Percentiles rank a stretch among this genome's conserved stretches.
These are phyloP conservation scores for Bipolaris zeicola DNA, from an alignment of 2,329 filamentous ascomycete species.

Conservation along the genomic window DNA sequence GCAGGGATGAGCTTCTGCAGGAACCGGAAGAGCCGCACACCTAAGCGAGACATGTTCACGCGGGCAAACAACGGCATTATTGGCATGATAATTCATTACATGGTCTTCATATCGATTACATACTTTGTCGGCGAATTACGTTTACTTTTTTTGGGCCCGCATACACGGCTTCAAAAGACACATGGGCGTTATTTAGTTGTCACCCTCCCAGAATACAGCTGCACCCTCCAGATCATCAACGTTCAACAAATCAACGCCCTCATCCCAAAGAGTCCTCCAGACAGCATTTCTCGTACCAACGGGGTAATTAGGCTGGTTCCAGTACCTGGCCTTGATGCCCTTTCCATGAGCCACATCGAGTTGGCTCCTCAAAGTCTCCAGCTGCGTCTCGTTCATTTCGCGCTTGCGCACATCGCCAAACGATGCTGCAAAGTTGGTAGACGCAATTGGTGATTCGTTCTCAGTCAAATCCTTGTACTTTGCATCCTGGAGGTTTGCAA, in stretches of 20 bases:
- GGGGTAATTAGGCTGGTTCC: slow-evolving; percentile 64
- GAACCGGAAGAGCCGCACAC: slow-evolving; percentile 19
- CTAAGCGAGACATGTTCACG: slow-evolving; percentile 13
- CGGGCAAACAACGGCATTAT: neutral
- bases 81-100: neutral
- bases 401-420: slow-evolving; percentile 48
- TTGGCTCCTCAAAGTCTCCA: slow-evolving; percentile 58
- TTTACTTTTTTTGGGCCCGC: neutral
- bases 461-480: slow-evolving; percentile 54
- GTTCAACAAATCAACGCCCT: slow-evolving; percentile 67
- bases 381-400: slow-evolving; percentile 55
- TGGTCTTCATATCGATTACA: neutral
- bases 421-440: slow-evolving; percentile 55
- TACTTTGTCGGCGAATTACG: neutral
- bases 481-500: slow-evolving; percentile 52
- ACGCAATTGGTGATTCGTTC: slow-evolving; percentile 60
- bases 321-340: slow-evolving; percentile 66
- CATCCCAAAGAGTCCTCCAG: slow-evolving; percentile 62
- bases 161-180: neutral
- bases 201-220: slow-evolving; percentile 50
- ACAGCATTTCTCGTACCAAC: slow-evolving; percentile 56
- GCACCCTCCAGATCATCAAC: slow-evolving; percentile 64
- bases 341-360: slow-evolving; percentile 59
- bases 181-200: slow-evolving; percentile 16
- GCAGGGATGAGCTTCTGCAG: slow-evolving; percentile 22